A percentile compares a stretch with the other conserved stretches of the same genome.
Evolutionary conservation across 768 basidiomycete species (phyloP).

Genomic region (Dioszegia aurantiaca): DNA sequence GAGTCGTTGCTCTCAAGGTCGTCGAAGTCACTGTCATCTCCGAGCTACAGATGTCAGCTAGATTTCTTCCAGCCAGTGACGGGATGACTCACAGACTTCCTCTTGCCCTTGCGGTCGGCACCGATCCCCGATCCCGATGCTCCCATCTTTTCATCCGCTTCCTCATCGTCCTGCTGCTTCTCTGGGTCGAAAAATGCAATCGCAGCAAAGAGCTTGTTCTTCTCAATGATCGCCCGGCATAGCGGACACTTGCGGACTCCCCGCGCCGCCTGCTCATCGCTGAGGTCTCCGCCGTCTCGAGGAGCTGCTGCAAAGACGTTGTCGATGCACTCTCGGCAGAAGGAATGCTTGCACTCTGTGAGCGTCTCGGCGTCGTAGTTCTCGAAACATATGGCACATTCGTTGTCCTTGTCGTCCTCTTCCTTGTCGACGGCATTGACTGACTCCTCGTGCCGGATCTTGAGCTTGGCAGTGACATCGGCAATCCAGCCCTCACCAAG

Average conservation of each 20-base stretch:
- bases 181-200: conserved; percentile 66
- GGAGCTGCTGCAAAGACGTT: conserved; percentile 56
- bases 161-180: conserved; percentile 22
- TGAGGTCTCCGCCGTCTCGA: conserved; percentile 52
- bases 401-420: conserved; percentile 54
- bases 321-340: conserved; percentile 62
- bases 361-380: conserved; percentile 59
- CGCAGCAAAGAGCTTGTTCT: conserved; percentile 59
- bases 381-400: conserved; percentile 68
- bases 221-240: conserved; percentile 60
- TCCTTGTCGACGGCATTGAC: conserved; percentile 52
- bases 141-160: conserved; percentile 24
- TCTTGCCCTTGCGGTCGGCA: conserved; percentile 48
- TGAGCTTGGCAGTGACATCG: conserved; percentile 28
- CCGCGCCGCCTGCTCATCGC: conserved; percentile 43
- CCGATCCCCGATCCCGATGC: conserved; percentile 14
- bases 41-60: background rate
- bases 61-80: no score
- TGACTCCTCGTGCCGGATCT: conserved; percentile 22
- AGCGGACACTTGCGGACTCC: conserved; percentile 57
- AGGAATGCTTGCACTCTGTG: conserved; percentile 63
- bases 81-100: conserved; percentile 35
- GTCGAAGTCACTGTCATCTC: conserved; percentile 14
- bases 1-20: conserved; percentile 9
- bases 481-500: conserved; percentile 34